These are phyloP conservation scores for Smittium mucronatum DNA, from an alignment of 371 early-diverging fungal species.

Conservation along the genomic window DNA sequence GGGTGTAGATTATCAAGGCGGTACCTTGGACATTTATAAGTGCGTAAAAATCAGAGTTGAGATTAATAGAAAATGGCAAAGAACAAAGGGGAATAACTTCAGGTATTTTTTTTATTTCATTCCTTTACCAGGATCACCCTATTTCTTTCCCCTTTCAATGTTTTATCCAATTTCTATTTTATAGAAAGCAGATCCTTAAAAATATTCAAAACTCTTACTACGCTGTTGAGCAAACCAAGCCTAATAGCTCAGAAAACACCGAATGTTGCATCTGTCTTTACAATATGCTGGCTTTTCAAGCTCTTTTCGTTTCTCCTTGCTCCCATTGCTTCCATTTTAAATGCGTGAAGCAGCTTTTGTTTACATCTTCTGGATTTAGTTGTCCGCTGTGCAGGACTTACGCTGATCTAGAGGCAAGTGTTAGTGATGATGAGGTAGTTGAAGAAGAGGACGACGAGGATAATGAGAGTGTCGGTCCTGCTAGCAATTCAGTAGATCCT, in stretches of 20 bases:
- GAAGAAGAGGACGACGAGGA: conserved; percentile 11
- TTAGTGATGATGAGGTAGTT: conserved; percentile 57
- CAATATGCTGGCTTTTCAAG: conserved; percentile 77
- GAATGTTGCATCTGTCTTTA: conserved; percentile 95
- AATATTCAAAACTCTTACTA: conserved; percentile 33
- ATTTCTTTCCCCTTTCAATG: neutral
- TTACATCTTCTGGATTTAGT: conserved; percentile 59
- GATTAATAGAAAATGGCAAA: conserved; percentile 56
- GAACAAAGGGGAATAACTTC: conserved; percentile 39
- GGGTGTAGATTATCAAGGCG: conserved; percentile 94
- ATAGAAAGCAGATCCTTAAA: conserved; percentile 24
- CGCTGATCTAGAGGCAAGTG: conserved; percentile 79
- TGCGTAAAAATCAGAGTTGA: conserved; percentile 72
- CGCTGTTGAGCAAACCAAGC: conserved; percentile 9
- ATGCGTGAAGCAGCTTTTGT: conserved; percentile 69
- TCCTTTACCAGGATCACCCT: neutral
- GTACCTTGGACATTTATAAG: conserved; percentile 53
- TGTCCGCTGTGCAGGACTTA: conserved; percentile 90
- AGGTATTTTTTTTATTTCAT: conserved; percentile 18
- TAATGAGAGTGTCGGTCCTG: neutral
- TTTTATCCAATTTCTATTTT: neutral
- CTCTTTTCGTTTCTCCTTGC: conserved; percentile 87
- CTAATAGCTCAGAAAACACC: conserved; percentile 23
- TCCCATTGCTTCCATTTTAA: conserved; percentile 92
- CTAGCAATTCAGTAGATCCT: neutral